phyloP scores from a whole-genome alignment of 345 rosid species.

The Mercurialis annua region DNA sequence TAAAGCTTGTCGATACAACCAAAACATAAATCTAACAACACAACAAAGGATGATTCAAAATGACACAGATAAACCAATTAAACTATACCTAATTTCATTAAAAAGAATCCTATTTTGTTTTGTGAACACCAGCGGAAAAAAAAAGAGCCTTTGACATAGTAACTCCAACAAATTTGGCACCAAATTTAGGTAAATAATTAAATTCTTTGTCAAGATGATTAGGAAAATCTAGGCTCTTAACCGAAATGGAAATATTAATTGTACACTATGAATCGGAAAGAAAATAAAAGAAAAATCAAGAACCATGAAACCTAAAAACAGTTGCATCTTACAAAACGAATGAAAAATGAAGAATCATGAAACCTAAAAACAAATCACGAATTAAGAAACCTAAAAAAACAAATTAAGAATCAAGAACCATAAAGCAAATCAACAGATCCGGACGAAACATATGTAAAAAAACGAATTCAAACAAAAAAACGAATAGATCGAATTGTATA shows the following conservation, averaged over 20 bases:
- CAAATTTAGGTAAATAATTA: too few relatives aligned
- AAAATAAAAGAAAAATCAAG: too few relatives aligned
- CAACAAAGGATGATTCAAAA: neutral
- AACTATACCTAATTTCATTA: neutral
- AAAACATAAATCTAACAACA: neutral
- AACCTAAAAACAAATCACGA: neutral
- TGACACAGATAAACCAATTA: neutral
- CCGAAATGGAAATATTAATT: too few relatives aligned
- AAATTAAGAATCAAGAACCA: too few relatives aligned
- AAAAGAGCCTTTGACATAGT: too few relatives aligned
- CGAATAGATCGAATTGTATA: neutral
- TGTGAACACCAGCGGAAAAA: too few relatives aligned
- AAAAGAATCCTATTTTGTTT: neutral
- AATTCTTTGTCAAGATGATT: too few relatives aligned
- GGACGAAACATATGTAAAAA: neutral
- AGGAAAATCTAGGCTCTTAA: too few relatives aligned
- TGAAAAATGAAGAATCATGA: too few relatives aligned
- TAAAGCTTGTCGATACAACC: constrained; percentile 2
- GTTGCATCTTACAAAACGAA: too few relatives aligned
- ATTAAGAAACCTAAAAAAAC: neutral
- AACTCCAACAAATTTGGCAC: too few relatives aligned
- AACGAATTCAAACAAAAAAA: neutral
- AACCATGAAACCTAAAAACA: neutral
- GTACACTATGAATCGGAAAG: too few relatives aligned
- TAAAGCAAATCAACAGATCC: constrained; percentile 1